Evolutionary conservation across 139 green algal species (phyloP).

Genomic region (Tetradesmus obliquus): DNA sequence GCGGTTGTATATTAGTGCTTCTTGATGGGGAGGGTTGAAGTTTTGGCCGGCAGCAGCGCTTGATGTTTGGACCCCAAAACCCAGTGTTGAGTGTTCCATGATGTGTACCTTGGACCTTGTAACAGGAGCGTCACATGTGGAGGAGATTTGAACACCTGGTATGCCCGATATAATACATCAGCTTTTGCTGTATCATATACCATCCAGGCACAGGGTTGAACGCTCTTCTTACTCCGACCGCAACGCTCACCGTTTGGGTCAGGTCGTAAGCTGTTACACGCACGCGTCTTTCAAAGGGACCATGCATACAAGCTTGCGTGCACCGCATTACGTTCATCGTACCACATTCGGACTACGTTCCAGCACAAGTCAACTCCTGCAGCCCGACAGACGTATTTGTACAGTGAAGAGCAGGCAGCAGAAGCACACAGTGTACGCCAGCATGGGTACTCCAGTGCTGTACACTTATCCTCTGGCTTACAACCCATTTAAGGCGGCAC

Average conservation of each 20-base stretch:
- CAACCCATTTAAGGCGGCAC: constrained; percentile 36
- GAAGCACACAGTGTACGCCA: not conserved
- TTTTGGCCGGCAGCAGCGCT: too few relatives aligned
- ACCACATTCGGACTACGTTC: not conserved
- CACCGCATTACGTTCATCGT: not conserved
- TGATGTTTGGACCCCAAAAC: too few relatives aligned
- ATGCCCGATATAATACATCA: too few relatives aligned
- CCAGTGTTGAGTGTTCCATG: too few relatives aligned
- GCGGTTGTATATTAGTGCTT: too few relatives aligned
- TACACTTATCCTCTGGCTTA: constrained; percentile 45
- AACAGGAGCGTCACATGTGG: too few relatives aligned
- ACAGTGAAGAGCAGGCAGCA: not conserved
- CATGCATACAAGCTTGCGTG: not conserved
- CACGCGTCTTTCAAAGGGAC: not conserved
- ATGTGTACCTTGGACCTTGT: too few relatives aligned
- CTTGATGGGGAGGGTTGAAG: too few relatives aligned
- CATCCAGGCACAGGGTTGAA: not conserved
- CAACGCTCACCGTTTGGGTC: not conserved
- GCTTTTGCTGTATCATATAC: too few relatives aligned
- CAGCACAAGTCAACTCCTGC: not conserved
- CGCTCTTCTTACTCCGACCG: not conserved
- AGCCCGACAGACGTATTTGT: not conserved
- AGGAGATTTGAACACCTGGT: too few relatives aligned
- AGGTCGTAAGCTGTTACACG: not conserved
- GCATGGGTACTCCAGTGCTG: not conserved